Evolutionary conservation across 176 grass and related monocot genomes (phyloP), one percentile per base, ranked within the genome.

Genomic region (Typha latifolia): DNA sequence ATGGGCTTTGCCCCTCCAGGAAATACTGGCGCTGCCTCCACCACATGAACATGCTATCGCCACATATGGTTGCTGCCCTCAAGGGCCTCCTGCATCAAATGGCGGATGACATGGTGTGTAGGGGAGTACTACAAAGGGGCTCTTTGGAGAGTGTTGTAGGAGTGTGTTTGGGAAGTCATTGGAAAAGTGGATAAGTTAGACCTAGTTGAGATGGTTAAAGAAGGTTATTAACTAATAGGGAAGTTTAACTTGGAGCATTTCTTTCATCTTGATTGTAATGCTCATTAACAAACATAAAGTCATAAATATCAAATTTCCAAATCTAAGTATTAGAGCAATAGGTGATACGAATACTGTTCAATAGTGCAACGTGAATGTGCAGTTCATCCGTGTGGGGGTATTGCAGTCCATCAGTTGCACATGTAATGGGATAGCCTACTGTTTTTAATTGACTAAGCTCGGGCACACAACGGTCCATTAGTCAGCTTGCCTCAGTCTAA

Each of bases 171-270:
- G 82, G 1, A 18, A 18, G 51, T 70, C 68, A 14, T 13, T 70
- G 23, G 37, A 47, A 0, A 85, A 19, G 47, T 12, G 0, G 81
- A 66, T 2, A 11, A 12, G 2, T 50, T 70, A 6, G 62, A 62
- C 61, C 21, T 86, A 4, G 31, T 5, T n/a, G 66, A 70, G 16
- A 81, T 86, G 66, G 70, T 86, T 21, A 78, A 47, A 34, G 70
- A 86, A 66, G 84, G 61, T 16, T 81, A 81, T 1, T 70, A 81
- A 27, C 49, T 86, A 4, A 75, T 86, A 12, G 78, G 78, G 49
- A 62, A 1, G 29, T 86, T 81, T 53, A 81, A 86, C 66, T 72
- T 78, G 29, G 78, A 62, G 14, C 78, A 86, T 47, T 66, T 78
- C 49, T 55, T 75, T 15, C 71, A 29, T 29, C 0, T 29, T 29